These are phyloP conservation scores for Microbotryum violaceum DNA, from an alignment of 1,284 basidiomycete species.

Conservation along the genomic window DNA sequence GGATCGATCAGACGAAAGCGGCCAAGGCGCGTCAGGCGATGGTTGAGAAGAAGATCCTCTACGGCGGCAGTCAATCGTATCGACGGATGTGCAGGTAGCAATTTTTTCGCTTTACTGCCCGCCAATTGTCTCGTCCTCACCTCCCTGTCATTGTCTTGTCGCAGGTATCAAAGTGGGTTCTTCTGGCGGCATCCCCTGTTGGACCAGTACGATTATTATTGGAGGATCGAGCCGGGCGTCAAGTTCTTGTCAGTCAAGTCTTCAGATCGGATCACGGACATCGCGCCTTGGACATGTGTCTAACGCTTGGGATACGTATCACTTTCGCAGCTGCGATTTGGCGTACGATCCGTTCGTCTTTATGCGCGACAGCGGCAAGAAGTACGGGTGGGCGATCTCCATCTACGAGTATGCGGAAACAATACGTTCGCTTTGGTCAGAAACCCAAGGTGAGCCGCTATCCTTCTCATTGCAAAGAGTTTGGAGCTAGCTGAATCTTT, in stretches of 20 bases:
- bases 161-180: constrained; percentile 10
- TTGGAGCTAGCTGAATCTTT: not conserved
- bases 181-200: constrained; percentile 25
- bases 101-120: not conserved
- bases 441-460: constrained; percentile 18
- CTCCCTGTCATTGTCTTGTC: too few relatives aligned
- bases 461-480: too few relatives aligned
- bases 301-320: not conserved
- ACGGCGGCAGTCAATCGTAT: constrained; percentile 67
- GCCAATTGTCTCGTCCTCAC: not conserved
- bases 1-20: constrained; percentile 57
- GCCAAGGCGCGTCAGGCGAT: constrained; percentile 54
- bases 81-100: constrained; percentile 66
- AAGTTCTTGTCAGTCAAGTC: constrained; percentile 23
- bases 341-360: constrained; percentile 36
- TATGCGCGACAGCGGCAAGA: constrained; percentile 19
- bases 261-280: too few relatives aligned
- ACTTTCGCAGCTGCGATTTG: constrained; percentile 29
- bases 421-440: constrained; percentile 64
- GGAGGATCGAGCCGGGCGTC: constrained; percentile 58
- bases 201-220: constrained; percentile 71
- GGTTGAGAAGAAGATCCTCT: constrained; percentile 70
- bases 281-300: not conserved
- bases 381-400: constrained; percentile 65
- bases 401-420: constrained; percentile 70